Evolutionary conservation across 441 rosid genomes (phyloP), one percentile per base, ranked within the genome.

Genomic region (Populus trichocarpa): DNA sequence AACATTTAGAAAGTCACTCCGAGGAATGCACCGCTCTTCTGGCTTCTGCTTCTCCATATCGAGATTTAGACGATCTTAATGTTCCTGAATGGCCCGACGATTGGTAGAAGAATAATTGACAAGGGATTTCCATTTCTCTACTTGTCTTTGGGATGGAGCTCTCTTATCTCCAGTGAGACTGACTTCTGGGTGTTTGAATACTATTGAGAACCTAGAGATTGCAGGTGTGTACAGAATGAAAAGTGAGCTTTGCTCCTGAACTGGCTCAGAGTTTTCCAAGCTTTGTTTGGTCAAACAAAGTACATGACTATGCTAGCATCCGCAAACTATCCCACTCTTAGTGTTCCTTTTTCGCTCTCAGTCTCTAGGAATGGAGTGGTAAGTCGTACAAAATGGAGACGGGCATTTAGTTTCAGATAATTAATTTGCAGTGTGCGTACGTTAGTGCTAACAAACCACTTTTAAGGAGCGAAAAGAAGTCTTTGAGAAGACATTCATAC

Each of bases 11-110:
- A 78, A 86, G 75, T 71, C 86, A 81, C 74, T 36, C 77, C 1
- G 87, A 86, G 76, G 90, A 88, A 26, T 69, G 78, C 23, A 59
- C 73, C 66, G 79, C 74, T 78, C 69, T 83, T 38, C 77, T 72
- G 35, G 36, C 36, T 33, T 33, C 36, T 33, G 81, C 84, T 81
- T 86, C 89, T 18, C 81, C 88, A 14, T 61, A 90, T 33, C 72
- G 8, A 74, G 93, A 87, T 65, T 57, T 42, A 64, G 88, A 89
- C 63, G 93, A 80, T 73, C 86, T 87, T 50, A 83, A 83, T 79
- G 75, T 75, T 80, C 87, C 90, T 6, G 90, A 92, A 76, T 94
- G 99, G 97, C 91, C 92, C 4, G 92, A 89, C 18, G 93, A 89
- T 69, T 92, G 99, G 99, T 93, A 91, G 86, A 73, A 70, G 78